Conservation (phyloP, 202 grass and related monocot genomes). For the Sporobolus alterniflorus region DNA sequence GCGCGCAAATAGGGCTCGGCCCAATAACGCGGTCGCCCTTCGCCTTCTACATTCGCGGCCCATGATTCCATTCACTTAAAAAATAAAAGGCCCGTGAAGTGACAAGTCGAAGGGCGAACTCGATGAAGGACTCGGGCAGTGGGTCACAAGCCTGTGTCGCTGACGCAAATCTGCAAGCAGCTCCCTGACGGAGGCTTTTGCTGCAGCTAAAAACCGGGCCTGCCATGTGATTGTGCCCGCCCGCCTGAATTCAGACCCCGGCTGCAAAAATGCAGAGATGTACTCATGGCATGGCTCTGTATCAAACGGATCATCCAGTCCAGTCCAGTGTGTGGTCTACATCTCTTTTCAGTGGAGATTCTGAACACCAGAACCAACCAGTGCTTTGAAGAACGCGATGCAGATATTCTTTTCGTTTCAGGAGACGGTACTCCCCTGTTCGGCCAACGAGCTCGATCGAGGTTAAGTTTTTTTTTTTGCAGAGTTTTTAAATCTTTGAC, state of each 20-base stretch:
- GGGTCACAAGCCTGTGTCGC: neutral
- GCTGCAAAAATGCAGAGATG: neutral
- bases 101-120: constrained; percentile 1
- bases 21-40: neutral
- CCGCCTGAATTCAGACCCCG: neutral
- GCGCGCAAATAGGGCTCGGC: too few species aligned
- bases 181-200: neutral
- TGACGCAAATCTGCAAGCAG: neutral
- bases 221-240: constrained; percentile 18
- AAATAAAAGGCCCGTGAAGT: neutral
- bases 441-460: neutral
- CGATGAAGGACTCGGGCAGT: neutral
- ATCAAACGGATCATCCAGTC: too few species aligned
- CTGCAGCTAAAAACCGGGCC: neutral
- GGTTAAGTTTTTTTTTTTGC: neutral
- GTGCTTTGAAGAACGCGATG: neutral
- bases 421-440: neutral
- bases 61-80: neutral
- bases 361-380: neutral
- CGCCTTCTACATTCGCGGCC: neutral
- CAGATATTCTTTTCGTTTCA: neutral
- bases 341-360: neutral
- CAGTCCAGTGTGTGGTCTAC: neutral
- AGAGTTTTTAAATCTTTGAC: neutral
- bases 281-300: neutral